Evolutionary conservation across 2,329 filamentous ascomycete species (phyloP), one percentile per base, ranked within the genome.

Genomic region (Whalleya microplaca): DNA sequence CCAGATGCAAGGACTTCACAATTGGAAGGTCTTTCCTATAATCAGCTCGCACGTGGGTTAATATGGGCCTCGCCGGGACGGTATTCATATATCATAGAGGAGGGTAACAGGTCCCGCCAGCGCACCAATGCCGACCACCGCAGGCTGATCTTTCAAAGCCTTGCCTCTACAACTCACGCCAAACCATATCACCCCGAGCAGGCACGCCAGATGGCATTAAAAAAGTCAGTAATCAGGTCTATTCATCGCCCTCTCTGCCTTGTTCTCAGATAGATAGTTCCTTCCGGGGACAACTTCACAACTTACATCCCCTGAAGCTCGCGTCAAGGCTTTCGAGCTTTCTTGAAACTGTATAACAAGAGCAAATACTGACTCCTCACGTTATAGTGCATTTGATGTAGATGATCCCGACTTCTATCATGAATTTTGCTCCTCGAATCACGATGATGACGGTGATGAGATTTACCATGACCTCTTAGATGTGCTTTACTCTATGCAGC

Each of bases 401-500:
- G 56, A 58, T 10, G 32, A 48, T 3, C 21, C 37, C 14, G 41
- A 55, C 23, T 29, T 41, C 9, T 27, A 32, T 18, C 18, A n/a
- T 7, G 46, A 51, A 14, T 27, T 45, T 27, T 40, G 45, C 41
- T 32, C 19, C 12, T n/a, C 50, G 41, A 63, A 63, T 20, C 56
- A 51, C 23, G 55, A 63, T 41, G 53, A 21, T 6, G 58, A 64
- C 32, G 59, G 59, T 8, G 62, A 64, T 29, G 60, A 63, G 44
- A 62, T 63, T 18, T 63, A 61, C 23, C 53, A 63, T 21, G 62
- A 64, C 41, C 20, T 64, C 10, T 41, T 64, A 18, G 62, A 59
- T 19, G 53, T 64, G 14, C 27, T 64, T n/a, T 63, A 59, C 44
- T 55, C 60, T 2, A 60, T 57, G 3, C 57, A 62, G 47, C 46